A percentile compares a stretch with the other conserved stretches of the same genome.
These are phyloP conservation scores for Xylaria curta DNA, from an alignment of 495 filamentous ascomycete genomes.

Conservation along the genomic window DNA sequence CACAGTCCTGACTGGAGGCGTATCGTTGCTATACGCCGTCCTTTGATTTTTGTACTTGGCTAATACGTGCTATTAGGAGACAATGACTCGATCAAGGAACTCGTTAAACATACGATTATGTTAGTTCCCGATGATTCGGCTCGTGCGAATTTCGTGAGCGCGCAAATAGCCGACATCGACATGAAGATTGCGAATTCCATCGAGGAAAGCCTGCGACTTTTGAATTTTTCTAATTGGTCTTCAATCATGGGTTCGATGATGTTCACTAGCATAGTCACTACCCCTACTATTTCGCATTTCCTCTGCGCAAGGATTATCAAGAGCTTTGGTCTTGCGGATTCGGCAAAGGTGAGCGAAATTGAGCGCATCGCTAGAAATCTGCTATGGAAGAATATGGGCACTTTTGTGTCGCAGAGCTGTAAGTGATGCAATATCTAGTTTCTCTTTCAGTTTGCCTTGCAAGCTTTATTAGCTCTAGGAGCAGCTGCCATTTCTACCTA, in stretches of 20 bases:
- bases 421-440: background rate
- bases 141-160: constrained; percentile 27
- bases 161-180: constrained; percentile 28
- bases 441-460: background rate
- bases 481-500: background rate
- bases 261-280: constrained; percentile 26
- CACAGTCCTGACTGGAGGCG: background rate
- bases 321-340: constrained; percentile 22
- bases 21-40: background rate
- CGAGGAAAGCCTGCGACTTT: constrained; percentile 28
- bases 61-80: constrained; percentile 20
- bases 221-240: constrained; percentile 29
- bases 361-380: constrained; percentile 25
- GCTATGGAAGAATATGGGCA: constrained; percentile 28
- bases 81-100: constrained; percentile 27
- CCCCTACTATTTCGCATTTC: constrained; percentile 29
- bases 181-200: constrained; percentile 25
- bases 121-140: constrained; percentile 24
- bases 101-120: constrained; percentile 24
- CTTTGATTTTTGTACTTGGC: background rate
- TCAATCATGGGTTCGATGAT: constrained; percentile 28
- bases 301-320: constrained; percentile 29
- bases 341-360: constrained; percentile 27
- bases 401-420: constrained; percentile 29
- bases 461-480: background rate